These are phyloP conservation scores for Filobasidium uniguttulatum DNA, from an alignment of 1,284 basidiomycete species.

Conservation along the genomic window DNA sequence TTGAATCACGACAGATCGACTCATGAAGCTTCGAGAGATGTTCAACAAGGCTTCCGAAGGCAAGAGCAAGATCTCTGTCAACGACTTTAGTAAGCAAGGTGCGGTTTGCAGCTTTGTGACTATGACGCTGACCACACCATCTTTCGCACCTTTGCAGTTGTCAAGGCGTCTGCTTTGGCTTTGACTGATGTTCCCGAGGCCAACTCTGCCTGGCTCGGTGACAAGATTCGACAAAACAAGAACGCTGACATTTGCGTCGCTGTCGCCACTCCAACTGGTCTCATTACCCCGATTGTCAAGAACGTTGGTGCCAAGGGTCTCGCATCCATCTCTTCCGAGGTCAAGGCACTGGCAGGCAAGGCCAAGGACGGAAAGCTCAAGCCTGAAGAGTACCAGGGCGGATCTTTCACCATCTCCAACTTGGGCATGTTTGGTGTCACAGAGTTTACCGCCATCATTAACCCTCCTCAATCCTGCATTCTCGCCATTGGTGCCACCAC, in stretches of 20 bases:
- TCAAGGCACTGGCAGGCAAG: constrained; percentile 84
- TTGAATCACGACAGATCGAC: constrained; percentile 43
- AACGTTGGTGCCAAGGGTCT: constrained; percentile 85
- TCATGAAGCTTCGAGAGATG: constrained; percentile 81
- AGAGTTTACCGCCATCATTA: constrained; percentile 99
- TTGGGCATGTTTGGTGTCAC: constrained; percentile 94
- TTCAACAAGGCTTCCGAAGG: constrained; percentile 79
- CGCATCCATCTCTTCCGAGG: constrained; percentile 77
- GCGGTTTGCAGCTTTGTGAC: background rate
- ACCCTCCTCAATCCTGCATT: constrained; percentile 95
- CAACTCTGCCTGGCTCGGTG: constrained; percentile 95
- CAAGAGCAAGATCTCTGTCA: constrained; percentile 81
- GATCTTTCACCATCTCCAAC: constrained; percentile 98
- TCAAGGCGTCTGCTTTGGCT: constrained; percentile 86
- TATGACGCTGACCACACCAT: constrained; percentile 11
- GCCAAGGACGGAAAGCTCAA: constrained; percentile 92
- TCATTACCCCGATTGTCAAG: constrained; percentile 96
- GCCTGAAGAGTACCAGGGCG: constrained; percentile 93
- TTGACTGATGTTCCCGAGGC: constrained; percentile 91
- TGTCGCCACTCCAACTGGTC: constrained; percentile 86
- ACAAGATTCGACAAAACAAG: constrained; percentile 91
- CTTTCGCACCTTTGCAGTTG: constrained; percentile 39
- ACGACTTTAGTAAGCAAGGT: constrained; percentile 60
- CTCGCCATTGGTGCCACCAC: constrained; percentile 86
- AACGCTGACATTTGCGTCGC: constrained; percentile 95